Percentiles rank a stretch among this genome's conserved stretches.
These are phyloP conservation scores for Aspergillus texensis DNA, from an alignment of 2,329 filamentous ascomycete genomes.

Conservation along the genomic window DNA sequence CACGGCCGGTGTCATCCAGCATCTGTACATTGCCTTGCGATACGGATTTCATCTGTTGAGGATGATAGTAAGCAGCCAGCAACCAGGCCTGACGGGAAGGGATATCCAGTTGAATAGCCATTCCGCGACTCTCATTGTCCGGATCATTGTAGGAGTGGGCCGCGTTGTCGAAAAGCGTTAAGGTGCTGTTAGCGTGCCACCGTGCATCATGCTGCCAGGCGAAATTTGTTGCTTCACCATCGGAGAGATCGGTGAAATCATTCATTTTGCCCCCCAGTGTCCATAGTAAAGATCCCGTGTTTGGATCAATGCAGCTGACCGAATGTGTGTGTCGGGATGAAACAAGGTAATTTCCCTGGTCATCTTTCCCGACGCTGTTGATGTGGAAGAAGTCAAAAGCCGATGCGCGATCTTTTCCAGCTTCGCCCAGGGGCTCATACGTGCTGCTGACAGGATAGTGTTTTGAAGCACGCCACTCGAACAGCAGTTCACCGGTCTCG, in stretches of 20 bases:
- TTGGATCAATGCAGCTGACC: conserved; percentile 51
- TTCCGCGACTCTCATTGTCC: conserved; percentile 44
- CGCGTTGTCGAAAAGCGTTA: conserved; percentile 47
- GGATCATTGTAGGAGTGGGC: conserved; percentile 24
- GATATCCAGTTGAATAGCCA: conserved; percentile 44
- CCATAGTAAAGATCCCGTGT: conserved; percentile 56
- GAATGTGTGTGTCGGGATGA: conserved; percentile 55
- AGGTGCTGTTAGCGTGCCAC: conserved; percentile 25
- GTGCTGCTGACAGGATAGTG: conserved; percentile 31
- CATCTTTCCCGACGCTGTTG: conserved; percentile 58
- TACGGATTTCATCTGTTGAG: conserved; percentile 38
- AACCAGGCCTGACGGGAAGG: conserved; percentile 44
- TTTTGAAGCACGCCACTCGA: conserved; percentile 41
- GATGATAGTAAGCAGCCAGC: conserved; percentile 41
- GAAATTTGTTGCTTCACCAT: conserved; percentile 41
- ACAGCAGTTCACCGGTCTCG: conserved; percentile 36
- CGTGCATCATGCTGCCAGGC: conserved; percentile 57
- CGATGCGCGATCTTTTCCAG: conserved; percentile 14
- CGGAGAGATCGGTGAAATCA: conserved; percentile 47
- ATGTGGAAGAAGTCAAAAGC: conserved; percentile 62
- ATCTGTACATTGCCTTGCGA: conserved; percentile 49
- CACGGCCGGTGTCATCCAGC: conserved; percentile 45
- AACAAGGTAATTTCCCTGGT: conserved; percentile 56
- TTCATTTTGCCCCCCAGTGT: conserved; percentile 55
- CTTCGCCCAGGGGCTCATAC: conserved; percentile 13